phyloP scores from a whole-genome alignment of 257 asterid species.

The Anisodus tanguticus region DNA sequence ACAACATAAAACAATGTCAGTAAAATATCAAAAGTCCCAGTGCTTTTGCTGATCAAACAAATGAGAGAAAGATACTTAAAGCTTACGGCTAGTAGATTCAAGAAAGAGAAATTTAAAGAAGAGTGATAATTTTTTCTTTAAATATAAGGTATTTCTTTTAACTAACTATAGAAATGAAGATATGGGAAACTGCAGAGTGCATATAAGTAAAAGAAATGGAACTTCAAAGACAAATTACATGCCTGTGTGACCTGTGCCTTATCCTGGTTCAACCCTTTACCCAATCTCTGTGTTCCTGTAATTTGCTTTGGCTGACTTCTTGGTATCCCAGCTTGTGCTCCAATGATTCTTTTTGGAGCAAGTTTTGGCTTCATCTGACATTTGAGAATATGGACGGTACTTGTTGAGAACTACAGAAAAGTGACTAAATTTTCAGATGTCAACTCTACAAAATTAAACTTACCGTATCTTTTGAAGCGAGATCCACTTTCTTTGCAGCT shows the following conservation, averaged over 20 bases:
- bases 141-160: background rate
- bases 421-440: background rate
- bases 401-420: background rate
- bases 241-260: constrained; percentile 54
- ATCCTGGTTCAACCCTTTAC: constrained; percentile 56
- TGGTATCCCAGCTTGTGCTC: constrained; percentile 48
- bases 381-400: constrained; percentile 28
- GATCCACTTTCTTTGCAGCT: constrained; percentile 29
- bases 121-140: background rate
- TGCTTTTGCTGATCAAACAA: constrained; percentile 6
- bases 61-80: background rate
- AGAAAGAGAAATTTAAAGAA: background rate
- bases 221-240: constrained; percentile 33
- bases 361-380: constrained; percentile 55
- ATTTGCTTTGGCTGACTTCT: constrained; percentile 63
- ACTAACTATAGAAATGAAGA: constrained; percentile 3
- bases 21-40: constrained; percentile 31
- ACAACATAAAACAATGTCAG: constrained; percentile 30
- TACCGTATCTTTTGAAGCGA: constrained; percentile 31
- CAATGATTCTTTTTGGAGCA: constrained; percentile 52
- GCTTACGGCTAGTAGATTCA: background rate
- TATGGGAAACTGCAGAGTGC: background rate
- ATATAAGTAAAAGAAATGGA: background rate
- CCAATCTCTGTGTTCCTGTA: constrained; percentile 53
- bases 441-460: background rate